phyloP scores from a whole-genome alignment of 495 filamentous ascomycete species.

The Staphylotrichum tortipilum region DNA sequence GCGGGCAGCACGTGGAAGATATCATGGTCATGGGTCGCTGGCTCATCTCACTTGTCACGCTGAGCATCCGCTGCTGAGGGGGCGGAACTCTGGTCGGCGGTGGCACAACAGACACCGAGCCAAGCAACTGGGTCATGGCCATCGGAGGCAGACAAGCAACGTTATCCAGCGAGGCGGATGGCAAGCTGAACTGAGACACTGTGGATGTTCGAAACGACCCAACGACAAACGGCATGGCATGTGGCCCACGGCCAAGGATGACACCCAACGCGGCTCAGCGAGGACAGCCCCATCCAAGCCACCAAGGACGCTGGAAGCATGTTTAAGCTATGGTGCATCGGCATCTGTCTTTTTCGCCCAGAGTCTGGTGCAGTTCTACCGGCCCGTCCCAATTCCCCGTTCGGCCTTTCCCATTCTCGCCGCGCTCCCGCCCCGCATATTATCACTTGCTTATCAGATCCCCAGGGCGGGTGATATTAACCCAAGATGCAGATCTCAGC shows the following conservation, averaged over 20 bases:
- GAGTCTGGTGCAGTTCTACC: background rate
- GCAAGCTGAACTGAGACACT: conserved; percentile 1
- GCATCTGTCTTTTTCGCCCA: conserved; percentile 5
- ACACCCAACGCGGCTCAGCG: background rate
- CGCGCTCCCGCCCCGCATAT: background rate
- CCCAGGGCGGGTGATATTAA: background rate
- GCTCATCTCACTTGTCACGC: background rate
- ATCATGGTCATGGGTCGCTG: background rate
- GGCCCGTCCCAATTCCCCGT: background rate
- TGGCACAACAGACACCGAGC: background rate
- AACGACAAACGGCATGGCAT: no score
- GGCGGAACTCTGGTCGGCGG: no score
- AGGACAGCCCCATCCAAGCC: background rate
- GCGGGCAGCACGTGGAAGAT: conserved; percentile 2
- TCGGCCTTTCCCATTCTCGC: background rate
- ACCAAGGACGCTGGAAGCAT: background rate
- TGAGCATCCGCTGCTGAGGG: background rate
- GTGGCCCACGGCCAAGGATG: conserved; percentile 4
- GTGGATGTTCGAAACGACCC: background rate
- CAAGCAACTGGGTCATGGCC: background rate
- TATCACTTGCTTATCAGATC: conserved; percentile 1
- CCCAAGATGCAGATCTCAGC: background rate
- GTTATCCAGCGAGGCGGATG: background rate
- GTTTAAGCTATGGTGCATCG: conserved; percentile 8
- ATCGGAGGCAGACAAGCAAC: background rate